phyloP scores from a whole-genome alignment of 2,329 filamentous ascomycete genomes.

The Trichoderma sp. region DNA sequence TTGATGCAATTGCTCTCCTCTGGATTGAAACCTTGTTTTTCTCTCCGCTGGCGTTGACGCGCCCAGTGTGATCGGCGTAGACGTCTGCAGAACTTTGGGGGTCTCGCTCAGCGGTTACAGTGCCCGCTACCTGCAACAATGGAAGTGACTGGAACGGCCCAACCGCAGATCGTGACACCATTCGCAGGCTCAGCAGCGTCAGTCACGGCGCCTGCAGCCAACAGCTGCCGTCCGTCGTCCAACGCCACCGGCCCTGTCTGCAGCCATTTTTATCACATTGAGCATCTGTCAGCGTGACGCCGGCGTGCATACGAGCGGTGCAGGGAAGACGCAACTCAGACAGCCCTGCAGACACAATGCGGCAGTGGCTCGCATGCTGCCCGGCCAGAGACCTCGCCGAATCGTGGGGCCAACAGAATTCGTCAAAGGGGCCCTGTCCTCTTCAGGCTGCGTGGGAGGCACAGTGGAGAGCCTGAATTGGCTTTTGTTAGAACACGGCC shows the following conservation, averaged over 20 bases:
- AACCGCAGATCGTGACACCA: slow-evolving; percentile 25
- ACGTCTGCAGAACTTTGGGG: not conserved
- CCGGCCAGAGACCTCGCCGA: not conserved
- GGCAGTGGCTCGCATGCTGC: slow-evolving; percentile 22
- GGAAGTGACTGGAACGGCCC: not conserved
- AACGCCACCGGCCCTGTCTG: slow-evolving; percentile 9
- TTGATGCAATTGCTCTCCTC: not conserved
- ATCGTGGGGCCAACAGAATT: not conserved
- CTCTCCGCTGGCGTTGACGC: not conserved
- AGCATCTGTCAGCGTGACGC: slow-evolving; percentile 12
- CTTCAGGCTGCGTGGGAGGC: not conserved
- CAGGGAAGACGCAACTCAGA: not conserved
- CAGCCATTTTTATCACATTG: not conserved
- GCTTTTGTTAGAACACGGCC: not conserved
- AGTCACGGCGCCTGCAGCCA: slow-evolving; percentile 10
- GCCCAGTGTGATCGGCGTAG: not conserved
- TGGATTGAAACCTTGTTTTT: not conserved
- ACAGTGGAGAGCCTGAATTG: slow-evolving; percentile 1
- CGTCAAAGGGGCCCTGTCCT: not conserved
- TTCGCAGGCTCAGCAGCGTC: slow-evolving; percentile 14
- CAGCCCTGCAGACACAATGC: slow-evolving; percentile 18
- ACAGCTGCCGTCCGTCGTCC: slow-evolving; percentile 11
- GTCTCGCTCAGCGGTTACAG: not conserved
- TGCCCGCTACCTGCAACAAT: not conserved
- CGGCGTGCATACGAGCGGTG: slow-evolving; percentile 7